Evolutionary conservation across 257 asterid genomes (phyloP).

Genomic region (Solanum pinnatisectum): DNA sequence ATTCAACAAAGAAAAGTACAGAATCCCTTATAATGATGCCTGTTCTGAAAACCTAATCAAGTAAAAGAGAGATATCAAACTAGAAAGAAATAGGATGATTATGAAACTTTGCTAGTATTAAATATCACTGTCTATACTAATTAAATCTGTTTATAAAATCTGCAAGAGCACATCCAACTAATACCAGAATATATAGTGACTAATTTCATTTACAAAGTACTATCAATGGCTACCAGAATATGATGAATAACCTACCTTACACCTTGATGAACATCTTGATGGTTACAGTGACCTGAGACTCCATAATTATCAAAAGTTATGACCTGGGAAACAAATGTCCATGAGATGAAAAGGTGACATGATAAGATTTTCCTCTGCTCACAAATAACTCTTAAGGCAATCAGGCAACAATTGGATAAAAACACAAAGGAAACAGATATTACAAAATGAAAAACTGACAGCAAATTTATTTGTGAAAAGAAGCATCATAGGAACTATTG

Average conservation of each 20-base stretch:
- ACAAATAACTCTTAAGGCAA: not conserved
- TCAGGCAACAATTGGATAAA: not conserved
- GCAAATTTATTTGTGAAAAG: not conserved
- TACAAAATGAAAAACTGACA: not conserved
- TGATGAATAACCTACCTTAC: conserved; percentile 44
- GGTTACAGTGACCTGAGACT: conserved; percentile 89
- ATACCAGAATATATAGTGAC: not conserved
- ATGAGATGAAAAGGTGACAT: not conserved
- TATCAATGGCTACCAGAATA: not conserved
- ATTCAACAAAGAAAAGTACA: not conserved
- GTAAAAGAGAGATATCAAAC: not conserved
- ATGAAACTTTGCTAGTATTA: not conserved
- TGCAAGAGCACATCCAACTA: not conserved
- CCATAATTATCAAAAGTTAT: conserved; percentile 77
- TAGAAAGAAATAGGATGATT: not conserved
- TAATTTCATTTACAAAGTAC: not conserved
- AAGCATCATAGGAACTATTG: not conserved
- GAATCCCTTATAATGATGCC: not conserved
- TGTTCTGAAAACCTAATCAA: not conserved
- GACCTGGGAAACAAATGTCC: conserved; percentile 29
- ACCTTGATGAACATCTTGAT: conserved; percentile 50
- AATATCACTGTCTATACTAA: not conserved
- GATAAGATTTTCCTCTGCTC: not conserved
- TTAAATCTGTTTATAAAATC: not conserved
- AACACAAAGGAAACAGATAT: not conserved